These are phyloP conservation scores for Penstemon barbatus DNA, from an alignment of 257 asterid species.

Conservation along the genomic window DNA sequence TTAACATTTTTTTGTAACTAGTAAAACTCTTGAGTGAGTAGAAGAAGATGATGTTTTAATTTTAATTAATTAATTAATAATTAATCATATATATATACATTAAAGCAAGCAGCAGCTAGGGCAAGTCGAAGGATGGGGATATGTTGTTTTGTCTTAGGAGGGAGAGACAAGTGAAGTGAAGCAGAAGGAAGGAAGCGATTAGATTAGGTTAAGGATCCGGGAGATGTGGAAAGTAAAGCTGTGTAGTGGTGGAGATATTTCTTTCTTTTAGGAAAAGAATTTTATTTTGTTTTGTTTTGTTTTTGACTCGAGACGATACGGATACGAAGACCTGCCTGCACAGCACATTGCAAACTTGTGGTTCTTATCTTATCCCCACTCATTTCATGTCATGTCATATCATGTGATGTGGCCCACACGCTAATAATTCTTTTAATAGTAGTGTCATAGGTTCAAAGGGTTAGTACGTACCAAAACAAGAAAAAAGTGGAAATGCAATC, in stretches of 20 bases:
- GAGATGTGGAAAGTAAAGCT: background rate
- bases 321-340: too few species aligned
- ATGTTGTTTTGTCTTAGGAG: background rate
- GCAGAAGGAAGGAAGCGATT: too few species aligned
- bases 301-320: conserved; percentile 6
- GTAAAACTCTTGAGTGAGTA: too few species aligned
- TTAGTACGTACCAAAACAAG: too few species aligned
- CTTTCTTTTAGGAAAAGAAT: conserved; percentile 35
- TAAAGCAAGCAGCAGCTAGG: too few species aligned
- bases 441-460: background rate
- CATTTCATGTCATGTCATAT: background rate
- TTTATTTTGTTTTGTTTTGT: background rate
- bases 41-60: too few species aligned
- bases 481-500: too few species aligned
- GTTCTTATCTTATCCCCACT: conserved; percentile 13
- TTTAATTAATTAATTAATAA: too few species aligned
- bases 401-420: background rate
- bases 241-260: conserved; percentile 26
- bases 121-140: too few species aligned
- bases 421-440: background rate
- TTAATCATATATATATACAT: too few species aligned
- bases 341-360: background rate
- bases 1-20: too few species aligned
- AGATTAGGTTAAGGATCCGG: conserved; percentile 6
- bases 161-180: conserved; percentile 8